Evolutionary conservation across 2,329 filamentous ascomycete genomes (phyloP), one percentile per base, ranked within the genome.

Genomic region (Trichothecium sympodiale): DNA sequence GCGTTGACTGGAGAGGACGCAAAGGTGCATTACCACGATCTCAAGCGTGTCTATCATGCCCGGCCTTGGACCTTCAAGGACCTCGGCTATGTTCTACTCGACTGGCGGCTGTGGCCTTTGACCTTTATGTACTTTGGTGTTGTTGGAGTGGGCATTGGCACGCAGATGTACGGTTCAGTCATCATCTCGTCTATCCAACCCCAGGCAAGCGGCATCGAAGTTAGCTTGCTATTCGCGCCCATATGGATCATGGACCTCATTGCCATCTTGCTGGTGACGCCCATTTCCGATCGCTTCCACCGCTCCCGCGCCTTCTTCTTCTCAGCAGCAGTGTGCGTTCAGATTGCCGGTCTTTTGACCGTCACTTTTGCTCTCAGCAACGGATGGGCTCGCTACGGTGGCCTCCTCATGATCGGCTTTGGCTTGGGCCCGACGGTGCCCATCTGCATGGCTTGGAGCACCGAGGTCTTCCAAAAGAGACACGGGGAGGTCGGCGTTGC

Each of bases 241-340:
- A 94, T 94, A 51, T 94, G 87, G 87, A 80, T 94, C 46, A 86
- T 87, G 80, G 87, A 94, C 52, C 71, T 94, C 27, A 79, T 88
- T 38, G 84, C 86, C 26, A 94, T 94, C 50, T 67, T 94, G 33
- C 66, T 93, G 14, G 70, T 93, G 16, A 94, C 85, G 1, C 87
- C 87, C 1, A 67, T 94, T 41, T 88, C 84, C 1, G 87, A 94
- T 57, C 79, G 85, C 38, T 94, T 93, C 66, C 83, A 93, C 60
- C 71, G 71, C 39, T 71, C 83, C 50, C 81, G 87, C 13, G 79
- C 84, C 3, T 57, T 85, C 38, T 88, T 93, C 67, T 94, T 94
- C 63, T 80, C 79, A 23, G 67, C 73, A 8, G 82, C 83, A 1
- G 79, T 77, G 14, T 72, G 76, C 48, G 68, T 94, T 32, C 86